phyloP scores from a whole-genome alignment of 2,329 filamentous ascomycete species.

The Thermomyces lanuginosus region DNA sequence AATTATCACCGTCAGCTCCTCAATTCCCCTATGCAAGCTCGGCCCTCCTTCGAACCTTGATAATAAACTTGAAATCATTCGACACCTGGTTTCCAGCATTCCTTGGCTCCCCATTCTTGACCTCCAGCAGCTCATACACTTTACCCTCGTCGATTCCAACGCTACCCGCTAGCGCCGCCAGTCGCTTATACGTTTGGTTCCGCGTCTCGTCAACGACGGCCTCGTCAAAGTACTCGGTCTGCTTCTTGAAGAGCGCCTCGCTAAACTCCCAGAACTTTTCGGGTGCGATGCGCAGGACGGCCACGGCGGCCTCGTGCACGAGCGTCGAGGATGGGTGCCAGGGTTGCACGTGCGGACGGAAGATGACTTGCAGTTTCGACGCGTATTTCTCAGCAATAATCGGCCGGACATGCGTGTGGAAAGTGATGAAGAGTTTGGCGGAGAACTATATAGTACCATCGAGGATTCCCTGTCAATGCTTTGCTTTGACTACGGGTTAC shows the following conservation, averaged over 20 bases:
- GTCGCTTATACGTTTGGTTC: constrained; percentile 65
- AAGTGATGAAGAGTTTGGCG: constrained; percentile 59
- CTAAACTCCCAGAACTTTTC: constrained; percentile 69
- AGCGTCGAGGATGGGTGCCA: constrained; percentile 84
- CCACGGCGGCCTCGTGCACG: constrained; percentile 56
- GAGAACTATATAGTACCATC: constrained; percentile 32
- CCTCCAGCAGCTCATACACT: constrained; percentile 51
- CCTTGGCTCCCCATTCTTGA: constrained; percentile 47
- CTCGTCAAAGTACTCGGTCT: constrained; percentile 70
- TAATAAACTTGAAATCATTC: constrained; percentile 65
- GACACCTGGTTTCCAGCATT: constrained; percentile 74
- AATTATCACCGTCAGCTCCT: no score
- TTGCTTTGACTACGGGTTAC: constrained; percentile 8
- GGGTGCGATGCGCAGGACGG: constrained; percentile 55
- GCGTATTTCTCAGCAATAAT: constrained; percentile 44
- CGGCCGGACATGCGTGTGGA: constrained; percentile 51
- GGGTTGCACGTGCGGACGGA: constrained; percentile 83
- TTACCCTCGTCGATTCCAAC: constrained; percentile 55
- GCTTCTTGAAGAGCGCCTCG: constrained; percentile 48
- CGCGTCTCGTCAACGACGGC: constrained; percentile 67
- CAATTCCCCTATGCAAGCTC: constrained; percentile 9
- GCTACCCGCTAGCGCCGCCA: constrained; percentile 53
- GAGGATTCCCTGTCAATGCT: neutral
- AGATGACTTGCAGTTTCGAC: constrained; percentile 54
- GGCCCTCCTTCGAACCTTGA: constrained; percentile 52